Base-by-base conservation (phyloP, 2,329 filamentous ascomycete species). In the Aspergillus floridensis region DNA sequence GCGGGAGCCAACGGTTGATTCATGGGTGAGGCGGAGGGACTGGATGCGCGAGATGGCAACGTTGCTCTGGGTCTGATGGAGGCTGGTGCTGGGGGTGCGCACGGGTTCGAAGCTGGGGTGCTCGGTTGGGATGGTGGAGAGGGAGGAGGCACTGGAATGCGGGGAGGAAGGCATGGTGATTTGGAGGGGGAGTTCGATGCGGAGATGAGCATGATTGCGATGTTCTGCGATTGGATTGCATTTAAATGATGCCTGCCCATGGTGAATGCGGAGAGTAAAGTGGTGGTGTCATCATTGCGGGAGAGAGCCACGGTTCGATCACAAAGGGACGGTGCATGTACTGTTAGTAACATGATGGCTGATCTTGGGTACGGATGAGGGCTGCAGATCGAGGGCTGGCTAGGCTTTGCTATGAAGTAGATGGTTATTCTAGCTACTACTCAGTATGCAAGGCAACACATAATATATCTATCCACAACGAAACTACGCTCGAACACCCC, bases 41-140 rank as follows among this genome's bases (percentile, higher is more conserved):
- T 72, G 61, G 48, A 70, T 70, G n/a, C 69, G 68, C 31, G 69
- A 66, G 31, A 72, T 54, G 22, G 70, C 68, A 32, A 72, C 63
- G n/a, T 60, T 64, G 10, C 64, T 70, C 24, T 63, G 62, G 8
- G 63, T 70, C 21, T 63, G 62, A 8, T 62, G 68, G 2, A 68
- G 68, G 38, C 59, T 63, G 32, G 66, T 52, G 32, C 38, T 65
- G 50, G 35, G 16, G 35, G 11, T 53, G 32, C 51, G 51, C 21
- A 53, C 22, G 21, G 51, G 35, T 14, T 53, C 31, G 24, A 35
- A 41, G 51, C 51, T 53, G 21, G 16, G n/a, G 14, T 54, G 38
- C 5, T 38, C 24, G 24, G 38, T 54, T 19, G 51, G 51, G 38
- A 47, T 47, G 35, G 10, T 44, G 4, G 56, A 53, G 4, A 52